Percentiles rank a stretch among this genome's conserved stretches.
phyloP scores from a whole-genome alignment of 345 rosid genomes.

The Camelina hispida region DNA sequence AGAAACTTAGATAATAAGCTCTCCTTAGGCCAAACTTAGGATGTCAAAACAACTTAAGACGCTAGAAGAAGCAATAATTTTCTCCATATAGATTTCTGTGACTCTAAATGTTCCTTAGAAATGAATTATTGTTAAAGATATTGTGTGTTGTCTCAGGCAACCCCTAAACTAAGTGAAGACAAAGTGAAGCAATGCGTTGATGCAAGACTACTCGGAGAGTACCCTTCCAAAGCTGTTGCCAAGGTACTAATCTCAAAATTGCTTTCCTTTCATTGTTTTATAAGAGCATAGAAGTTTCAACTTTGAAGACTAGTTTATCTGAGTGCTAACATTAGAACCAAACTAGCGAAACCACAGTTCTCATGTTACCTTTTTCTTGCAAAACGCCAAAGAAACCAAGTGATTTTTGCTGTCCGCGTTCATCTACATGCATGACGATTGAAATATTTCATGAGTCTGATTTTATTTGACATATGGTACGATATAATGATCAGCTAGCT shows the following conservation, averaged over 20 bases:
- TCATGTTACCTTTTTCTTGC: background rate
- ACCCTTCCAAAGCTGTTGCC: slow-evolving; percentile 78
- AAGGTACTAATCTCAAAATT: slow-evolving; percentile 50
- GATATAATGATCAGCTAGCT: slow-evolving; percentile 57
- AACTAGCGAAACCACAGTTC: background rate
- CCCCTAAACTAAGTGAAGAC: slow-evolving; percentile 82
- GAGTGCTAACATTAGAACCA: slow-evolving; percentile 5
- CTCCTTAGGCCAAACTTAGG: background rate
- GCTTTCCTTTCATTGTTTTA: slow-evolving; percentile 13
- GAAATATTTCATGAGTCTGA: slow-evolving; percentile 7
- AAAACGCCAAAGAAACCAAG: background rate
- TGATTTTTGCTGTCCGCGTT: background rate
- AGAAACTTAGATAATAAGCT: background rate
- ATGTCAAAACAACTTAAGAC: background rate
- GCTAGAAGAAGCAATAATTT: background rate
- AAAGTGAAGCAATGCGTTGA: slow-evolving; percentile 76
- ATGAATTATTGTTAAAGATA: background rate
- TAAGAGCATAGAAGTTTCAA: background rate
- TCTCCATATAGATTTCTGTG: background rate
- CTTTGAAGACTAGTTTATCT: background rate
- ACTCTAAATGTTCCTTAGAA: background rate
- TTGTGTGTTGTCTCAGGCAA: slow-evolving; percentile 55
- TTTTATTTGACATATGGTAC: slow-evolving; percentile 7
- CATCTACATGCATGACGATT: background rate
- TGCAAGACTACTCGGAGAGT: slow-evolving; percentile 64